Evolutionary conservation across 345 rosid genomes (phyloP).

Genomic region (Citrus cavaleriei): DNA sequence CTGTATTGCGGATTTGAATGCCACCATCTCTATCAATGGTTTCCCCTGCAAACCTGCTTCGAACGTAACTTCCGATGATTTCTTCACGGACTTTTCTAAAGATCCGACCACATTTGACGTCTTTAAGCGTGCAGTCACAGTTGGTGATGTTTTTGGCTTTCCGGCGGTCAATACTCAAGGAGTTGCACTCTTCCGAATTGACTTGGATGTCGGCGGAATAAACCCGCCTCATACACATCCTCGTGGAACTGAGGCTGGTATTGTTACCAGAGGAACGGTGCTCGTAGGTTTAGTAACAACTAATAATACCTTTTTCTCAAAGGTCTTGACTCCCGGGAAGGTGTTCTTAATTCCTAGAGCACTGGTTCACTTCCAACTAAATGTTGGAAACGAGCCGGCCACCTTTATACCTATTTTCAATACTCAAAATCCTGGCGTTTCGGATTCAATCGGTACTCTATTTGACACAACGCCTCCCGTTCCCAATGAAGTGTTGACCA

Average conservation of each 20-base stretch:
- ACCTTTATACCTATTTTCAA: conserved; percentile 63
- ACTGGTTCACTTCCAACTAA: conserved; percentile 68
- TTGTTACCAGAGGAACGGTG: conserved; percentile 53
- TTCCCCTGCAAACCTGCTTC: conserved; percentile 66
- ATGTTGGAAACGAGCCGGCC: conserved; percentile 64
- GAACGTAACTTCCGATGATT: conserved; percentile 47
- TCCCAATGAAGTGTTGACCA: conserved; percentile 49
- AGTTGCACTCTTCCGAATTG: conserved; percentile 65
- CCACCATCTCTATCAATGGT: conserved; percentile 49
- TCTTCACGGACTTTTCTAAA: conserved; percentile 54
- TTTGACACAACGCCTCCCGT: conserved; percentile 57
- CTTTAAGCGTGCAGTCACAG: conserved; percentile 24
- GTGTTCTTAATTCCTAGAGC: conserved; percentile 68
- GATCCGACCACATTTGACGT: conserved; percentile 40
- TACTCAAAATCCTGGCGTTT: conserved; percentile 63
- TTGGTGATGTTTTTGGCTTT: conserved; percentile 50
- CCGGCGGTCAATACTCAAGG: conserved; percentile 67
- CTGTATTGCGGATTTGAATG: conserved; percentile 48
- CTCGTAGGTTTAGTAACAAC: conserved; percentile 60
- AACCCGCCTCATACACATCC: conserved; percentile 79
- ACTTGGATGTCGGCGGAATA: conserved; percentile 52
- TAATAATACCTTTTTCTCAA: conserved; percentile 45
- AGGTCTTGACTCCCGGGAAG: conserved; percentile 45
- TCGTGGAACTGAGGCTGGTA: conserved; percentile 50
- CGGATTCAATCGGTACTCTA: conserved; percentile 26